A percentile compares a stretch with the other conserved stretches of the same genome.
Evolutionary conservation across 2,329 filamentous ascomycete species (phyloP).

Genomic region (Hypomyces perniciosus): DNA sequence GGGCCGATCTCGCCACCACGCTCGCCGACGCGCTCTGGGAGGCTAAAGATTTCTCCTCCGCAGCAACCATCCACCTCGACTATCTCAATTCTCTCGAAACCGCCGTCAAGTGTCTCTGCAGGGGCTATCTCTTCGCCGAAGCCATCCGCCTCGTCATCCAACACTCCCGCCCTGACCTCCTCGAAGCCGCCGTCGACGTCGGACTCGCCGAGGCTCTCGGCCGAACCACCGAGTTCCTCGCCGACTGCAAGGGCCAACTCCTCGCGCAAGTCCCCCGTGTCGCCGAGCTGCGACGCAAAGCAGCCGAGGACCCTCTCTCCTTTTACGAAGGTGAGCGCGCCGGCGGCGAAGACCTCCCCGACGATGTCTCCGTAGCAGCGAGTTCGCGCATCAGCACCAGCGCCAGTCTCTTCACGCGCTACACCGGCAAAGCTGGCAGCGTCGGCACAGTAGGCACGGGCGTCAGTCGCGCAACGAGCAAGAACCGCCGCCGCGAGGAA

Average conservation of each 20-base stretch:
- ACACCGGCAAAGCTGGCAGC: constrained; percentile 65
- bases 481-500: constrained; percentile 85
- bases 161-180: constrained; percentile 53
- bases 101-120: constrained; percentile 75
- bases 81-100: constrained; percentile 67
- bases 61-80: constrained; percentile 74
- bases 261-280: constrained; percentile 81
- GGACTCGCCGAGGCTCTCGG: constrained; percentile 77
- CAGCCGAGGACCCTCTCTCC: constrained; percentile 75
- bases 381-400: constrained; percentile 72
- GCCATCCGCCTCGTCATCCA: constrained; percentile 73
- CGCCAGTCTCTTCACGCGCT: constrained; percentile 87
- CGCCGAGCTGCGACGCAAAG: constrained; percentile 72
- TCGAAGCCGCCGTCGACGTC: constrained; percentile 64
- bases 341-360: constrained; percentile 66
- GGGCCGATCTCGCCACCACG: constrained; percentile 62
- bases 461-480: constrained; percentile 72
- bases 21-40: constrained; percentile 77
- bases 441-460: constrained; percentile 65
- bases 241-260: constrained; percentile 85
- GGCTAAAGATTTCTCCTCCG: constrained; percentile 74
- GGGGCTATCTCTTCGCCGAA: constrained; percentile 79
- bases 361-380: constrained; percentile 86
- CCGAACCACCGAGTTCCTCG: constrained; percentile 80
- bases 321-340: constrained; percentile 77